A percentile compares a stretch with the other conserved stretches of the same genome.
These are phyloP conservation scores for Sporothrix luriei DNA, from an alignment of 2,329 filamentous ascomycete genomes.

Conservation along the genomic window DNA sequence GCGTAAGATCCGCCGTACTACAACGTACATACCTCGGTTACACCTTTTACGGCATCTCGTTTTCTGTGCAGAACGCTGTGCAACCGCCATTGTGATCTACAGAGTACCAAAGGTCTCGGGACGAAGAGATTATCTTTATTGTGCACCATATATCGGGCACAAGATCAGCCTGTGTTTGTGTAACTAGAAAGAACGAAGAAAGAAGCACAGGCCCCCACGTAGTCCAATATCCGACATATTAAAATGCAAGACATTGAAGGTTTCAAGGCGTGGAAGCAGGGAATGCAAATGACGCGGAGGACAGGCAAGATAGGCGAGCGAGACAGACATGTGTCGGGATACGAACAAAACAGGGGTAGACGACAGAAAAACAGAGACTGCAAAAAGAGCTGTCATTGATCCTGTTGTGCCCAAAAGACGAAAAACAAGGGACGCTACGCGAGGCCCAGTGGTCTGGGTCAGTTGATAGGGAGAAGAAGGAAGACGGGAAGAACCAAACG, in stretches of 20 bases:
- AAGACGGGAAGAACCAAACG: too few relatives aligned
- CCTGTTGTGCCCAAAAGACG: neutral
- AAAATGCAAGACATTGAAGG: neutral
- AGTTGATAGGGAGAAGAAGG: too few relatives aligned
- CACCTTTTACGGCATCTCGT: neutral
- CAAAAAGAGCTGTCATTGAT: neutral
- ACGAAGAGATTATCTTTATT: neutral
- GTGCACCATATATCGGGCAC: too few relatives aligned
- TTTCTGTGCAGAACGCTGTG: neutral
- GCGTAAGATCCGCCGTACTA: neutral
- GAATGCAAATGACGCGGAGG: neutral
- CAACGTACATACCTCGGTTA: neutral
- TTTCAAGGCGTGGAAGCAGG: neutral
- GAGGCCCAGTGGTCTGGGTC: conserved; percentile 13
- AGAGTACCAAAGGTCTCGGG: neutral
- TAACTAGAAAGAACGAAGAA: neutral
- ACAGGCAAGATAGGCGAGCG: conserved; percentile 1
- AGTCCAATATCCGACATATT: neutral
- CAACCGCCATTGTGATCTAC: neutral
- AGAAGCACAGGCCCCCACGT: neutral
- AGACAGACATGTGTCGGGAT: conserved; percentile 18
- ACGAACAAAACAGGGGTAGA: neutral
- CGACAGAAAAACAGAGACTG: neutral
- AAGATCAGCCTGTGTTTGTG: too few relatives aligned
- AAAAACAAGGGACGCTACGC: neutral